phyloP scores from a whole-genome alignment of 192 early-diverging fungal species.

The Kickxella alabastrina region DNA sequence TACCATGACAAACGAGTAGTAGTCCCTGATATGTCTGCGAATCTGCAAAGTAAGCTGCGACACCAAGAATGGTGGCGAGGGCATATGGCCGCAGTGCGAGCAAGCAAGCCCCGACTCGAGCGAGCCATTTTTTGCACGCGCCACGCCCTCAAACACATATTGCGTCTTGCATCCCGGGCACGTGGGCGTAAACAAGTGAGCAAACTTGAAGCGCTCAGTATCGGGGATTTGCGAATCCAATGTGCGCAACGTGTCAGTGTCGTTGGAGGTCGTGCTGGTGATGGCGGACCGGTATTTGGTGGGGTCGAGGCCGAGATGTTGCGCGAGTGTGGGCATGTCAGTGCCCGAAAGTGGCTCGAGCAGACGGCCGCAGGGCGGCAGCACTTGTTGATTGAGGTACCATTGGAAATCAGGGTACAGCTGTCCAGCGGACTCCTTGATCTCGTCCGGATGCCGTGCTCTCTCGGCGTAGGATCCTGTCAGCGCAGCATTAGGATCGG shows the following conservation, averaged over 20 bases:
- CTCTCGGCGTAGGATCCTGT: conserved; percentile 64
- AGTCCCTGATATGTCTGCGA: conserved; percentile 62
- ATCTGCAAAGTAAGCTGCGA: conserved; percentile 67
- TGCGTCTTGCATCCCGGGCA: conserved; percentile 61
- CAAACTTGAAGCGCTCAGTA: conserved; percentile 58
- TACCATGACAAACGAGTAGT: conserved; percentile 66
- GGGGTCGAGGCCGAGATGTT: conserved; percentile 79
- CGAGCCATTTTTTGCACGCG: neutral
- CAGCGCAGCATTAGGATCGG: too few relatives aligned
- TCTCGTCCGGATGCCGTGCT: conserved; percentile 84
- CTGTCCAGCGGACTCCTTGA: conserved; percentile 45
- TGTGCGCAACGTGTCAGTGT: conserved; percentile 60
- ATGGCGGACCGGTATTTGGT: conserved; percentile 53
- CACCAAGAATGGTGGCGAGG: conserved; percentile 51
- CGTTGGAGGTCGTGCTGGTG: conserved; percentile 4
- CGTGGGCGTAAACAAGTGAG: conserved; percentile 53
- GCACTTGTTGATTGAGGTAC: conserved; percentile 90
- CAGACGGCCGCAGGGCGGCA: conserved; percentile 81
- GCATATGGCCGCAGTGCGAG: conserved; percentile 50
- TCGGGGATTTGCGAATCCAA: conserved; percentile 75
- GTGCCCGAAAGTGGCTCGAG: conserved; percentile 84
- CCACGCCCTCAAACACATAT: conserved; percentile 38
- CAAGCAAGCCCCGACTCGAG: conserved; percentile 53
- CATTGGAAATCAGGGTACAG: conserved; percentile 76
- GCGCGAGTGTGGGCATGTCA: conserved; percentile 70